Percentiles rank a stretch among this genome's conserved stretches.
These are phyloP conservation scores for Fragaria nilgerrensis DNA, from an alignment of 306 rosid species.

Conservation along the genomic window DNA sequence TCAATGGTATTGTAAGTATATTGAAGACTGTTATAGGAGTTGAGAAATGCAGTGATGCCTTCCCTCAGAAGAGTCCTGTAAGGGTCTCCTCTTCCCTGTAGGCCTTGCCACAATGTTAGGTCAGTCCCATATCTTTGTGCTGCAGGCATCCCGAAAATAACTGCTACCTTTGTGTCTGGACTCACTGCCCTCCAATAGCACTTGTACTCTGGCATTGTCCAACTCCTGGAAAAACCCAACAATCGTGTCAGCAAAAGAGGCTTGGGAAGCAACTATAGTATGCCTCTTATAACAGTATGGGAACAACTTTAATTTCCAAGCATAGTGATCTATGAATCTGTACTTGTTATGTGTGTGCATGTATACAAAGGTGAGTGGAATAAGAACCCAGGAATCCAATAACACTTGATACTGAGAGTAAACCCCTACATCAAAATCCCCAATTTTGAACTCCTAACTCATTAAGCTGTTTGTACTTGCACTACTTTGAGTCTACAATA, in stretches of 20 bases:
- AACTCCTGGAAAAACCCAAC: conserved; percentile 41
- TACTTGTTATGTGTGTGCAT: background rate
- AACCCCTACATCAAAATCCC: background rate
- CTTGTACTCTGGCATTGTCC: conserved; percentile 62
- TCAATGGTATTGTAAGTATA: conserved; percentile 57
- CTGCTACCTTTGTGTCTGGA: conserved; percentile 66
- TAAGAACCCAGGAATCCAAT: background rate
- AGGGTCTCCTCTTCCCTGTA: conserved; percentile 81
- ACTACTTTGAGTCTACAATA: background rate
- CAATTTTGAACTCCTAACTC: background rate
- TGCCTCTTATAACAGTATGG: background rate
- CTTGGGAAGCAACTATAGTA: background rate
- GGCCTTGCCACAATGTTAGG: conserved; percentile 66
- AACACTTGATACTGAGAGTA: background rate
- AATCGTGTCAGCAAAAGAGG: background rate
- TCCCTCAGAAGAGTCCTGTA: conserved; percentile 77
- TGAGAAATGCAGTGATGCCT: conserved; percentile 68
- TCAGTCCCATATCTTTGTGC: conserved; percentile 69
- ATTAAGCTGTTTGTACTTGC: background rate
- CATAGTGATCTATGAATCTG: background rate
- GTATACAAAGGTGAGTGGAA: background rate
- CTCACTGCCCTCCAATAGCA: conserved; percentile 85
- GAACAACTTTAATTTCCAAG: background rate
- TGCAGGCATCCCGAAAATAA: conserved; percentile 58
- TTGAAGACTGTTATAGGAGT: conserved; percentile 62